Evolutionary conservation across 176 grass and related monocot species (phyloP).

Genomic region (Oryza coarctata): DNA sequence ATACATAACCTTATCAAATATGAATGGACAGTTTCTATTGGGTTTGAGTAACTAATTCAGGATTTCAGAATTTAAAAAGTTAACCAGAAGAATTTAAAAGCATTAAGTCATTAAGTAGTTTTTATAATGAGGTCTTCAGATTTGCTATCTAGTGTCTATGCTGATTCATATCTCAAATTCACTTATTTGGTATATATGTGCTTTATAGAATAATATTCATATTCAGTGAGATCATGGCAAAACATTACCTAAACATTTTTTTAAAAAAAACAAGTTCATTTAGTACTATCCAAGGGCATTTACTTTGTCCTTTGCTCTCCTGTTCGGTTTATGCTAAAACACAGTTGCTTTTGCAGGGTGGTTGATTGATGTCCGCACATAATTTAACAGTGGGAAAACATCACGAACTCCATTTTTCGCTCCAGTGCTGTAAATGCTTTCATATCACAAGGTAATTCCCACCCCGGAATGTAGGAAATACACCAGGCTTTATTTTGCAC

Average conservation of each 20-base stretch:
- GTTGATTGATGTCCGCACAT: neutral
- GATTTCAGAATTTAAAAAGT: no score
- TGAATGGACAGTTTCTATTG: neutral
- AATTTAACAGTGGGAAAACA: slow-evolving; percentile 7
- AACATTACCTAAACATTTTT: slow-evolving; percentile 1
- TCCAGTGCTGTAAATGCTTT: neutral
- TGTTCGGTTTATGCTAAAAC: slow-evolving; percentile 18
- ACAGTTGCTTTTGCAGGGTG: slow-evolving; percentile 1
- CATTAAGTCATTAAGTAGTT: neutral
- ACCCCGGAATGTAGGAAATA: neutral
- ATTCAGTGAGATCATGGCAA: neutral
- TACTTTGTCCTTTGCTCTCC: neutral
- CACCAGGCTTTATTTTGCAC: neutral
- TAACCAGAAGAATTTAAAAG: neutral
- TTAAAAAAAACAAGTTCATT: neutral
- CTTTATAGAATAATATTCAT: slow-evolving; percentile 4
- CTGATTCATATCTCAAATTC: neutral
- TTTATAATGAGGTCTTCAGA: neutral
- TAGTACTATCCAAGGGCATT: neutral
- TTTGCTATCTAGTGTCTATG: neutral
- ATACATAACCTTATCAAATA: neutral
- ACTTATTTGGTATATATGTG: neutral
- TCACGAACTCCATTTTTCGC: slow-evolving; percentile 3
- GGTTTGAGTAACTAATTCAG: slow-evolving; percentile 12
- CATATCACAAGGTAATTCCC: neutral